Percentiles rank a stretch among this genome's conserved stretches.
phyloP scores from a whole-genome alignment of 805 yeast species.

The Starmerella sirachaensis region DNA sequence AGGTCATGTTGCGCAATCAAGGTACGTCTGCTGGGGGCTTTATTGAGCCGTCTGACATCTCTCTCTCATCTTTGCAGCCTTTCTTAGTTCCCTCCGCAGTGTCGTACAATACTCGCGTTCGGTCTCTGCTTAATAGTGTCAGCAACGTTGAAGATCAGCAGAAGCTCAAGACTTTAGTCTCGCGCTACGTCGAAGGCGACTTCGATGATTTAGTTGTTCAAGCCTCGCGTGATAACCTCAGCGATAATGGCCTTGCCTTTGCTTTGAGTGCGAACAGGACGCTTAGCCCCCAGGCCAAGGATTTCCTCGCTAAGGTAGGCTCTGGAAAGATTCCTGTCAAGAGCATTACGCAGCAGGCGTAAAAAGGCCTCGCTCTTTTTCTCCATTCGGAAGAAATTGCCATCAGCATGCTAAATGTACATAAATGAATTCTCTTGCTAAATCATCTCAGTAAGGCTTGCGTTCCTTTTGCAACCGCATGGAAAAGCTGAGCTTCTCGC shows the following conservation, averaged over 20 bases:
- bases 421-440: too few relatives aligned
- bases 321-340: constrained; percentile 17
- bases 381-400: too few relatives aligned
- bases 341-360: constrained; percentile 10
- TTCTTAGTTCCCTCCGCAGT: constrained; percentile 13
- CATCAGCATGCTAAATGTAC: too few relatives aligned
- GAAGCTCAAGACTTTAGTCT: constrained; percentile 5
- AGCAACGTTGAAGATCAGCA: constrained; percentile 9
- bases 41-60: constrained; percentile 13
- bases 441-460: too few relatives aligned
- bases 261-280: constrained; percentile 14
- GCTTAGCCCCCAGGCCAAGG: constrained; percentile 6
- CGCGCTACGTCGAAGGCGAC: constrained; percentile 12
- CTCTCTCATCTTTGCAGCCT: constrained; percentile 11
- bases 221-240: not conserved
- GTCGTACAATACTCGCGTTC: constrained; percentile 20
- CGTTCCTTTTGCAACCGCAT: constrained; percentile 8
- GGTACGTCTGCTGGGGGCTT: constrained; percentile 14
- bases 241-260: constrained; percentile 7
- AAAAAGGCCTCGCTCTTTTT: too few relatives aligned
- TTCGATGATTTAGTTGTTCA: constrained; percentile 5
- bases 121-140: constrained; percentile 19
- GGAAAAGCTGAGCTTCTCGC: not conserved
- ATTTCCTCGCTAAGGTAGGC: constrained; percentile 17
- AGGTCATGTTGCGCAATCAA: constrained; percentile 13